These are phyloP conservation scores for Microcos paniculata DNA, from an alignment of 345 rosid genomes.

Conservation along the genomic window DNA sequence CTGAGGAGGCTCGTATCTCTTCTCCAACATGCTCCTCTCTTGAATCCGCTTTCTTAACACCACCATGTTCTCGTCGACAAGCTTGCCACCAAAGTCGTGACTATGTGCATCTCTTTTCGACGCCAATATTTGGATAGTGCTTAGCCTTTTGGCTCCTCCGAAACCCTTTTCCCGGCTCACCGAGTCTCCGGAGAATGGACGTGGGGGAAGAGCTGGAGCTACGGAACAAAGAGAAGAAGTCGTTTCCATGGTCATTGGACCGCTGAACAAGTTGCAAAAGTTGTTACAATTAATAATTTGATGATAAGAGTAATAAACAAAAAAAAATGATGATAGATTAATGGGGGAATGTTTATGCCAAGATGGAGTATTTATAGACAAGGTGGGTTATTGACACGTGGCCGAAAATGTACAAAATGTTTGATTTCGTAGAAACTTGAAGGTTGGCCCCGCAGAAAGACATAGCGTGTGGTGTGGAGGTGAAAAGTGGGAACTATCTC, in stretches of 20 bases:
- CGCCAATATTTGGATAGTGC: not conserved
- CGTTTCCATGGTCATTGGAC: conserved; percentile 4
- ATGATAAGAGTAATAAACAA: too few species aligned
- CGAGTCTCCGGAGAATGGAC: not conserved
- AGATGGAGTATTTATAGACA: not conserved
- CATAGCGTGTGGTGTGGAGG: too few species aligned
- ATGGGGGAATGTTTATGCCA: not conserved
- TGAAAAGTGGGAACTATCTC: too few species aligned
- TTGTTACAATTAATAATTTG: not conserved
- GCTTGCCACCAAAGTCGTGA: conserved; percentile 7
- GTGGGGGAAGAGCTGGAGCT: not conserved
- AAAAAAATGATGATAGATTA: not conserved
- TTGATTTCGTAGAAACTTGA: not conserved
- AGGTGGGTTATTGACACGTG: not conserved
- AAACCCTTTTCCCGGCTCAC: not conserved
- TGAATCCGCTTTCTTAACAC: conserved; percentile 56
- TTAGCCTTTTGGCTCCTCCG: not conserved
- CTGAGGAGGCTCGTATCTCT: conserved; percentile 58
- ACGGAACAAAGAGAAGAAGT: not conserved
- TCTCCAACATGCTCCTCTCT: conserved; percentile 60
- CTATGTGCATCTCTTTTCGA: not conserved
- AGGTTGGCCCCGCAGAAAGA: not conserved
- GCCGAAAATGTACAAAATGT: too few species aligned
- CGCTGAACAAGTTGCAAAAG: not conserved
- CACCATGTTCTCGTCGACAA: conserved; percentile 23